Conservation (phyloP, 306 rosid species). For the Vigna radiata region DNA sequence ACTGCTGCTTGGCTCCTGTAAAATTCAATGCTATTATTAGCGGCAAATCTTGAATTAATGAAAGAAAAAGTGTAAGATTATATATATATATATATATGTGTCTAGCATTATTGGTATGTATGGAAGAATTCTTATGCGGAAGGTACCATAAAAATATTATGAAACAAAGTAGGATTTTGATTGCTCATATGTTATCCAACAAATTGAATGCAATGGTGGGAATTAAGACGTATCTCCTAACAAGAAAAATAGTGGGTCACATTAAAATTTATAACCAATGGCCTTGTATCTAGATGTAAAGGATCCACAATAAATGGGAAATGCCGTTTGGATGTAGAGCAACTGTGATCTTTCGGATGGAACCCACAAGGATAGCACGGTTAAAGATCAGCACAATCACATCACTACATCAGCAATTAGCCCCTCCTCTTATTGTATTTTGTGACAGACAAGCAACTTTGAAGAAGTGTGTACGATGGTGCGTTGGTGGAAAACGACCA, state of each 20-base stretch:
- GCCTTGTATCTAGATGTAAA: slow-evolving; percentile 19
- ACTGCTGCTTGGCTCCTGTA: slow-evolving; percentile 83
- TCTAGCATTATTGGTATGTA: slow-evolving; percentile 7
- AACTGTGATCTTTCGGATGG: slow-evolving; percentile 55
- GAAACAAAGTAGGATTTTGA: slow-evolving; percentile 7
- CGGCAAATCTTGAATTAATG: slow-evolving; percentile 29
- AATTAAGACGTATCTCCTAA: slow-evolving; percentile 46
- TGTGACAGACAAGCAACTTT: slow-evolving; percentile 40
- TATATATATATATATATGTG: too few relatives aligned
- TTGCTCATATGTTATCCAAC: slow-evolving; percentile 36
- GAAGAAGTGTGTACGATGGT: slow-evolving; percentile 42
- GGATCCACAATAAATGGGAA: slow-evolving; percentile 41
- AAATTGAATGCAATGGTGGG: slow-evolving; percentile 45
- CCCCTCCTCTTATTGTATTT: slow-evolving; percentile 6
- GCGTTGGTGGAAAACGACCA: slow-evolving; percentile 55
- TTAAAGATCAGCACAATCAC: slow-evolving; percentile 44
- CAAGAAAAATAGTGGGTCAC: slow-evolving; percentile 53
- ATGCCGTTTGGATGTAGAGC: slow-evolving; percentile 37
- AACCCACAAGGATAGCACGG: slow-evolving; percentile 64
- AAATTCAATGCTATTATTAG: slow-evolving; percentile 28
- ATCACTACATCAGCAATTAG: slow-evolving; percentile 34
- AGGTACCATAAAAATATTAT: slow-evolving; percentile 36
- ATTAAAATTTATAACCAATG: slow-evolving; percentile 34
- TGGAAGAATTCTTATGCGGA: slow-evolving; percentile 31
- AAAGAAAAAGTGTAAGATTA: neutral